Conservation (phyloP, 2,329 filamentous ascomycete species). For the Sphaerulina populicola region DNA sequence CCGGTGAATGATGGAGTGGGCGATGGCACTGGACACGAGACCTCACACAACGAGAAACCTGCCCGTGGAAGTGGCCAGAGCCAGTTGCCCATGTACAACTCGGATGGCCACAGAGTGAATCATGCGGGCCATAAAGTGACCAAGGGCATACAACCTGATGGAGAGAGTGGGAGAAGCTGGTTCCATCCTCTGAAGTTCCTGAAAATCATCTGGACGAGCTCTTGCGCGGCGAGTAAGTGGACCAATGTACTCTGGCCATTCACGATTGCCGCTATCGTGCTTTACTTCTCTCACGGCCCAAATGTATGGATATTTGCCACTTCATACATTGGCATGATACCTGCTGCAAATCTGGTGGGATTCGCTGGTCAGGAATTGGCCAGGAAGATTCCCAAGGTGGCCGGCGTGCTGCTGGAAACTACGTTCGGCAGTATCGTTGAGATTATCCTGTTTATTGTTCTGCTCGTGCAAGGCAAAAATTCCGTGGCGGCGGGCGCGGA, state of each 20-base stretch:
- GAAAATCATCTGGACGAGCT: conserved; percentile 38
- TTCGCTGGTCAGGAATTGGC: conserved; percentile 64
- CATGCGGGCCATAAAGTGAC: conserved; percentile 41
- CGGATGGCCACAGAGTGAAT: conserved; percentile 32
- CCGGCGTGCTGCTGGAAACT: conserved; percentile 50
- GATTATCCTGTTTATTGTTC: conserved; percentile 70
- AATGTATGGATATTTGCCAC: conserved; percentile 42
- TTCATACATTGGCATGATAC: conserved; percentile 45
- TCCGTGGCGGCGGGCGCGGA: background rate
- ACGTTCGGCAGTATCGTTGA: conserved; percentile 65
- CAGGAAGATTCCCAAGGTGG: conserved; percentile 65
- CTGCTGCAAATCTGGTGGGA: conserved; percentile 44
- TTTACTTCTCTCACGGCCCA: conserved; percentile 36
- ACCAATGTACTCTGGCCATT: conserved; percentile 46
- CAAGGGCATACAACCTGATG: conserved; percentile 38
- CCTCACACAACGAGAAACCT: conserved; percentile 13
- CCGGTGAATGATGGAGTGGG: conserved; percentile 13
- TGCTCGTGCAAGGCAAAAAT: conserved; percentile 42
- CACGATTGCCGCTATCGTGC: conserved; percentile 40
- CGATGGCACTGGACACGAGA: conserved; percentile 8
- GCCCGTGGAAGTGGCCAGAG: conserved; percentile 3
- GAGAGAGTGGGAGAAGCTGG: conserved; percentile 42
- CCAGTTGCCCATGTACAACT: conserved; percentile 23
- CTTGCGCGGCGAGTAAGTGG: conserved; percentile 40
- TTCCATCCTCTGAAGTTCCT: conserved; percentile 40